Percentiles rank a stretch among this genome's conserved stretches.
Conservation (phyloP, 2,329 filamentous ascomycete species). For the Lecanicillium sp. region DNA sequence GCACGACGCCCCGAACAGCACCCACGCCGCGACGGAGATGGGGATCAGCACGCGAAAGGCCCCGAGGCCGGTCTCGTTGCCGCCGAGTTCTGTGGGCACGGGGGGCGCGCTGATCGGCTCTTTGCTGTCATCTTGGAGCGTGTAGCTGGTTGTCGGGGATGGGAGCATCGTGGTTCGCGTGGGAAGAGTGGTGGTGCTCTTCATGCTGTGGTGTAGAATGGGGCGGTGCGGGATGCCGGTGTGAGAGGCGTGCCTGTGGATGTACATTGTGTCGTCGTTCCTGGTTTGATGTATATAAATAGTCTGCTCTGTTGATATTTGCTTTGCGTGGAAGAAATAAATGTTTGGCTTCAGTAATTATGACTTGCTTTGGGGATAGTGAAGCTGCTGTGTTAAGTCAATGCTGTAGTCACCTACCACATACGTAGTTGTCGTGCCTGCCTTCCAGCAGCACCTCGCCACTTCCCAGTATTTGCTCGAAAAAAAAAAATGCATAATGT, state of each 20-base stretch:
- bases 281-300: background rate
- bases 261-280: background rate
- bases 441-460: too few relatives aligned
- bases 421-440: background rate
- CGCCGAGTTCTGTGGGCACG: background rate
- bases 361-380: background rate
- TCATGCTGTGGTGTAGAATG: too few relatives aligned
- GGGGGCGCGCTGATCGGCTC: background rate
- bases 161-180: background rate
- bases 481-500: too few relatives aligned
- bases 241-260: background rate
- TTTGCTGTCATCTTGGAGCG: background rate
- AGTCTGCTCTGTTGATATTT: background rate
- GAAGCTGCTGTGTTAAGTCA: too few relatives aligned
- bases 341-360: background rate
- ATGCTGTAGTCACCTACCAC: background rate
- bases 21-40: slow-evolving; percentile 23
- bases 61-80: background rate
- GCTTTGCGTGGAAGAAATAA: background rate
- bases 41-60: slow-evolving; percentile 21
- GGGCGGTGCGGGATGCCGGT: too few relatives aligned
- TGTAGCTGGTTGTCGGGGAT: background rate
- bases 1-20: slow-evolving; percentile 27
- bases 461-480: too few relatives aligned
- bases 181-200: background rate